Base-by-base conservation (phyloP, 352 stramenopile genomes). In the Pythium plurisporium region DNA sequence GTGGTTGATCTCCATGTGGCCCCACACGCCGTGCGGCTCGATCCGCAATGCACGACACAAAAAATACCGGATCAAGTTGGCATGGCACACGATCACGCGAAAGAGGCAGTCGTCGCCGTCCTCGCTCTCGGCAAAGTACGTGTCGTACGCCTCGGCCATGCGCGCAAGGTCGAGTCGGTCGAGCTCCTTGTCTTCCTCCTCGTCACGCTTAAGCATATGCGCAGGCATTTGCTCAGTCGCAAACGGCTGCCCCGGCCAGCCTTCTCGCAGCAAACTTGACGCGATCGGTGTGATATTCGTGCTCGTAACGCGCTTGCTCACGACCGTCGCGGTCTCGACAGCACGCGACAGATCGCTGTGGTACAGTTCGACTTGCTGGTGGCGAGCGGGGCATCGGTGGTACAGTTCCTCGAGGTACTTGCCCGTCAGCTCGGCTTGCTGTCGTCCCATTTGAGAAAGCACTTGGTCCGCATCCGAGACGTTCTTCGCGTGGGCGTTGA, bases 1-100 rank as follows among this genome's bases (percentile, higher is more conserved):
- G 55, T 94, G 81, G 50, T 94, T 91, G 64, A 94, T 91, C 65
- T 91, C 83, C 43, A 94, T 87, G 55, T 89, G 78, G 27, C 81
- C 81, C 83, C 83, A 94, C 9, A 75, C 76, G 14, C 74, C 79
- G 11, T 64, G 49, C 14, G 83, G 65, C 20, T 73, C 65, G 15
- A 91, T 72, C 12, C 79, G 74, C 43, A 94, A 66, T 9, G 81
- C 79, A 45, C 79, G 79, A 53, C 83, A 94, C 26, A 94, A 59
- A 38, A 94, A 89, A 56, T 82, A 94, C 44, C 83, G 72, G 53
- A 94, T 94, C 29, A 94, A 38, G 59, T 94, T 94, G 36, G 81
- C 83, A 65, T 94, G 83, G 59, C 81, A 91, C 47, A 94, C 82
- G 37, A 91, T 74, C 31, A 94, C 69, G 36, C 75, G 85, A 29